Base-by-base conservation (phyloP, 495 filamentous ascomycete species). In the Penicillium nucicola region DNA sequence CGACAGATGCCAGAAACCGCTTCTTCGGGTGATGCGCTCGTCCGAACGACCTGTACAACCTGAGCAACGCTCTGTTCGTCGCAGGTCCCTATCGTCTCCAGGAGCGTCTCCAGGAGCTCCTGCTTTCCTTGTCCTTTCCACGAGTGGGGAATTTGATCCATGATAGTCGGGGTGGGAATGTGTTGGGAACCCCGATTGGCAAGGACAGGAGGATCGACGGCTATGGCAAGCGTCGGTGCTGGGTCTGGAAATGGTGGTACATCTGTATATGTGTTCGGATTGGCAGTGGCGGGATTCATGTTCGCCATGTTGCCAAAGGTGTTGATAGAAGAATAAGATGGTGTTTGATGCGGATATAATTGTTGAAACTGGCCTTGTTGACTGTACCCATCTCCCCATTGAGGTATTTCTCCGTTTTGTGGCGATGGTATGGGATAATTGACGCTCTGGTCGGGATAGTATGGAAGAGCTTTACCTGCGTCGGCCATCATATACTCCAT, bases 41-140 rank as follows among this genome's bases (percentile, higher is more conserved):
- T 45, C 10, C 67, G 63, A 14, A 70, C 58, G 28, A 70, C 66
- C 4, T 55, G 46, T 12, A 70, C 52, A 14, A 70, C 64, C 11
- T 63, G 63, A 3, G 53, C 60, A 2, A 70, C 53, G 33, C 48
- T 50, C 14, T 51, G 28, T 19, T 70, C 67, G 33, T 68, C 62
- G 19, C 67, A 70, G 47, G 56, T 60, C 42, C 56, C 46, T n/a
- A 70, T 66, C 4, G 63, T 70, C 30, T 62, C 50, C 35, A 68
- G 53, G 22, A 70, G 48, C 6, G 56, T 61, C 42, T 70, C 55
- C 17, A 70, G 48, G 1, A 68, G 52, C 15, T 50, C 53, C 19
- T 61, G 47, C 49, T 68, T 70, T 12, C 57, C 65, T 13, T 58
- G 42, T 0, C 47, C 56, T 23, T 55, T 63, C 62, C 62, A 65